phyloP scores from a whole-genome alignment of 208 protist genomes.

The Novymonas esmeraldas region DNA sequence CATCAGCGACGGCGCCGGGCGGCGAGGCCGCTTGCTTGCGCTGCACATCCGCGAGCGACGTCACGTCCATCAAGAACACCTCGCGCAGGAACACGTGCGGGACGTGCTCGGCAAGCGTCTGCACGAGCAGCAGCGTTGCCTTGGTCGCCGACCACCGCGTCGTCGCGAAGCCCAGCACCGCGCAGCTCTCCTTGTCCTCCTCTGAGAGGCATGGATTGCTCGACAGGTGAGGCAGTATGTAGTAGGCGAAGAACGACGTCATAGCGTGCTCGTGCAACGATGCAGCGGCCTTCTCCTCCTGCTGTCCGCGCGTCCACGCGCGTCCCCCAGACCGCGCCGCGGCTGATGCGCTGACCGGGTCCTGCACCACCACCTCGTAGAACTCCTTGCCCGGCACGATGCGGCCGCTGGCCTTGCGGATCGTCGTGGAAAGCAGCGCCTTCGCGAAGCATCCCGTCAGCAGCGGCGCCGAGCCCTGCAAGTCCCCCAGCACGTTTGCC shows the following conservation, averaged over 20 bases:
- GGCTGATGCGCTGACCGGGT: constrained; percentile 6
- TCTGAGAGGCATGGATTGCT: constrained; percentile 37
- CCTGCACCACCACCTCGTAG: constrained; percentile 25
- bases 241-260: constrained; percentile 50
- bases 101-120: constrained; percentile 41
- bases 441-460: constrained; percentile 37
- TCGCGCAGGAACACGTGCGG: constrained; percentile 58
- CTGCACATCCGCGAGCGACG: constrained; percentile 16
- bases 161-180: constrained; percentile 29
- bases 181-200: constrained; percentile 37
- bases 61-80: constrained; percentile 37
- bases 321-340: constrained; percentile 4
- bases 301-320: constrained; percentile 12
- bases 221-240: constrained; percentile 52
- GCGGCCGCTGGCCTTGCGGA: constrained; percentile 35
- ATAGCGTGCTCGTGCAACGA: constrained; percentile 17
- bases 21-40: constrained; percentile 9
- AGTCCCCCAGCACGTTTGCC: constrained; percentile 36
- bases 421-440: constrained; percentile 42
- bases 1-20: not conserved
- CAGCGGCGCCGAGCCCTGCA: constrained; percentile 20
- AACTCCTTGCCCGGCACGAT: constrained; percentile 17
- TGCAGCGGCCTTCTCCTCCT: constrained; percentile 20
- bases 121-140: constrained; percentile 60
- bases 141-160: constrained; percentile 53